A percentile compares a stretch with the other conserved stretches of the same genome.
phyloP scores from a whole-genome alignment of 1,284 basidiomycete species.

The Pascua guehoae region DNA sequence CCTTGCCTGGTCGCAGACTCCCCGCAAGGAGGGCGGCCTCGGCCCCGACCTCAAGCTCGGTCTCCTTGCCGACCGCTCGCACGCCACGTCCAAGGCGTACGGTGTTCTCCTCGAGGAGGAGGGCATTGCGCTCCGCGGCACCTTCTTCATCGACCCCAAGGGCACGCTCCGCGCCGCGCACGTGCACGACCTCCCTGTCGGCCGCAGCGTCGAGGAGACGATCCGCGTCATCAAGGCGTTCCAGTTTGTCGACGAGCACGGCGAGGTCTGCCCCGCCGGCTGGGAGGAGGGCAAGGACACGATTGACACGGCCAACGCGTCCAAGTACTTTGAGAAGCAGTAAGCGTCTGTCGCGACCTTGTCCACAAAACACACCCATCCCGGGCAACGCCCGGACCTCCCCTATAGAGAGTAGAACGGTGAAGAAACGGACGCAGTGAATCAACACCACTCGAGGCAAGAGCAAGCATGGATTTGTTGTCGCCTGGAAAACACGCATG shows the following conservation, averaged over 20 bases:
- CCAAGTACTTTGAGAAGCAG: slow-evolving; percentile 66
- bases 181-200: slow-evolving; percentile 83
- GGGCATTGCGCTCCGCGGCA: slow-evolving; percentile 76
- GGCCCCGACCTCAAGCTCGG: slow-evolving; percentile 80
- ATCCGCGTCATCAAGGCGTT: slow-evolving; percentile 83
- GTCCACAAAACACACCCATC: background rate
- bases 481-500: no score
- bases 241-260: slow-evolving; percentile 71
- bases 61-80: slow-evolving; percentile 53
- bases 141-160: slow-evolving; percentile 86
- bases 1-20: slow-evolving; percentile 76
- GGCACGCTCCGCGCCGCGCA: slow-evolving; percentile 60
- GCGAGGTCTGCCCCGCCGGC: slow-evolving; percentile 85
- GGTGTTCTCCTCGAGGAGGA: slow-evolving; percentile 80
- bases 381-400: background rate
- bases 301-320: slow-evolving; percentile 53
- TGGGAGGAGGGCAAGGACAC: slow-evolving; percentile 57
- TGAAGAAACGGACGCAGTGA: no score
- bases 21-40: slow-evolving; percentile 77
- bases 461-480: no score
- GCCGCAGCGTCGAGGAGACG: slow-evolving; percentile 85
- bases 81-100: slow-evolving; percentile 60
- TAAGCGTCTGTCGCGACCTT: slow-evolving; percentile 25
- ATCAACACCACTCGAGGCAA: no score
- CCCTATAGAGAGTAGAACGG: slow-evolving; percentile 11